Percentiles rank a stretch among this genome's conserved stretches.
Conservation (phyloP, 768 basidiomycete species). For the Peribolospora baueri region DNA sequence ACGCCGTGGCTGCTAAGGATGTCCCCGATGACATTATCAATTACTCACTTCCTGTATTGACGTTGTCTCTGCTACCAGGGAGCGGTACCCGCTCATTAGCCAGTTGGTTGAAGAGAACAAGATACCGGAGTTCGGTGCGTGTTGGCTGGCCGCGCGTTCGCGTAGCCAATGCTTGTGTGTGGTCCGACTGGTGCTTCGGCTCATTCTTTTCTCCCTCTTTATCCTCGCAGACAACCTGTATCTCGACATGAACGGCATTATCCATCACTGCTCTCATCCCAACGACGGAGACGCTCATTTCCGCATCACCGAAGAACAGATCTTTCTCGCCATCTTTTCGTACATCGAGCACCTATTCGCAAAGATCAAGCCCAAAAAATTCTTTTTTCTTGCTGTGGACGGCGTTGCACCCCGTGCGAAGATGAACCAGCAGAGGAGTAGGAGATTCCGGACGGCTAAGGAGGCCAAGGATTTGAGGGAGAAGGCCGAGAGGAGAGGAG, state of each 20-base stretch:
- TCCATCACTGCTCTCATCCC: slow-evolving; percentile 60
- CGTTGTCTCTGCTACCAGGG: slow-evolving; percentile 26
- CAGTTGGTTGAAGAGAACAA: slow-evolving; percentile 95
- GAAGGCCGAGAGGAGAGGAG: slow-evolving; percentile 68
- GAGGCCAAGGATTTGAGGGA: slow-evolving; percentile 68
- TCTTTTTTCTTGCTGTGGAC: slow-evolving; percentile 97
- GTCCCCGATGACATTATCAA: neutral
- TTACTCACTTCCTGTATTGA: neutral
- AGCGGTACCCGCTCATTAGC: slow-evolving; percentile 92
- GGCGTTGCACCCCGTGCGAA: slow-evolving; percentile 92
- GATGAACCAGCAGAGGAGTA: slow-evolving; percentile 94
- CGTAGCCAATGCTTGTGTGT: neutral
- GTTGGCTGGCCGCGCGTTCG: slow-evolving; percentile 1
- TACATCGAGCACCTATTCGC: slow-evolving; percentile 92
- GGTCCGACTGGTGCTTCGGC: neutral
- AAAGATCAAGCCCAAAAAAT: slow-evolving; percentile 90
- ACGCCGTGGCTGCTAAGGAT: neutral
- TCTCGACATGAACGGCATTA: slow-evolving; percentile 66
- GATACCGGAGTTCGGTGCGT: slow-evolving; percentile 85
- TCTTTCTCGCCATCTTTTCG: slow-evolving; percentile 85
- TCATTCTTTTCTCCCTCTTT: neutral
- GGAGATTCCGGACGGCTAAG: slow-evolving; percentile 81
- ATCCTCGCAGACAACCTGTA: slow-evolving; percentile 48
- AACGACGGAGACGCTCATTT: slow-evolving; percentile 92
- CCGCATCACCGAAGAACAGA: slow-evolving; percentile 84